A percentile compares a stretch with the other conserved stretches of the same genome.
Evolutionary conservation across 2,329 filamentous ascomycete genomes (phyloP).

Genomic region (Didymella lethalis): DNA sequence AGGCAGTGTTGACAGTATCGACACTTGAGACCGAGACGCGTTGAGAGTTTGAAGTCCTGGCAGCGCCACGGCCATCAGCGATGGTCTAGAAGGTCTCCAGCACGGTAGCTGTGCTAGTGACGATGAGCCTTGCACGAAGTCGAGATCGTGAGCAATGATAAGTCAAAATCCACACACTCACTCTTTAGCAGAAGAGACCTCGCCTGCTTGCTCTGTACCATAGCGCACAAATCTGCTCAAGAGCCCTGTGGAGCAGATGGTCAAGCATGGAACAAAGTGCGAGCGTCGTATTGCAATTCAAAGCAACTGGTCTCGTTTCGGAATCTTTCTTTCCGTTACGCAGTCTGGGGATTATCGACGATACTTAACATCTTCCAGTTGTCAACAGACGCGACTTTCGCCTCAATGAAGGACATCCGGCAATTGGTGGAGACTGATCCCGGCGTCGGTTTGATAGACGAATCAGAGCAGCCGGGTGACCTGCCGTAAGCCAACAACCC

Average conservation of each 20-base stretch:
- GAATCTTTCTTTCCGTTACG: not conserved
- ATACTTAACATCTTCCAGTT: not conserved
- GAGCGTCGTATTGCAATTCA: not conserved
- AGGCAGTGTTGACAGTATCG: constrained; percentile 62
- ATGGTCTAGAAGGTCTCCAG: too few relatives aligned
- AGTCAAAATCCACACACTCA: too few relatives aligned
- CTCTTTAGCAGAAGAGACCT: too few relatives aligned
- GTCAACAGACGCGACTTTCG: not conserved
- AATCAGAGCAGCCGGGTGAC: constrained; percentile 14
- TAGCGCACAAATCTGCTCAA: not conserved
- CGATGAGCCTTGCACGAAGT: too few relatives aligned
- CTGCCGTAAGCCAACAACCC: constrained; percentile 6
- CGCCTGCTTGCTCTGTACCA: constrained; percentile 10
- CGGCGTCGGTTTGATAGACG: not conserved
- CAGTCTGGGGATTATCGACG: not conserved
- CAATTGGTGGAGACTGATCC: constrained; percentile 2
- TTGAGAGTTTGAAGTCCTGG: constrained; percentile 31
- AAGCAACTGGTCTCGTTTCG: not conserved
- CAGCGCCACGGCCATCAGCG: too few relatives aligned
- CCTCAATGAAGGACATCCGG: not conserved
- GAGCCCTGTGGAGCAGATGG: not conserved
- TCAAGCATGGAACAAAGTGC: not conserved
- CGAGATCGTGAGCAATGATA: too few relatives aligned
- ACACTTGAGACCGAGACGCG: constrained; percentile 45
- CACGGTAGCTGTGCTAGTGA: too few relatives aligned